Evolutionary conservation across 2,329 filamentous ascomycete genomes (phyloP), one percentile per base, ranked within the genome.

Genomic region (Calonectria pseudoturangicola): DNA sequence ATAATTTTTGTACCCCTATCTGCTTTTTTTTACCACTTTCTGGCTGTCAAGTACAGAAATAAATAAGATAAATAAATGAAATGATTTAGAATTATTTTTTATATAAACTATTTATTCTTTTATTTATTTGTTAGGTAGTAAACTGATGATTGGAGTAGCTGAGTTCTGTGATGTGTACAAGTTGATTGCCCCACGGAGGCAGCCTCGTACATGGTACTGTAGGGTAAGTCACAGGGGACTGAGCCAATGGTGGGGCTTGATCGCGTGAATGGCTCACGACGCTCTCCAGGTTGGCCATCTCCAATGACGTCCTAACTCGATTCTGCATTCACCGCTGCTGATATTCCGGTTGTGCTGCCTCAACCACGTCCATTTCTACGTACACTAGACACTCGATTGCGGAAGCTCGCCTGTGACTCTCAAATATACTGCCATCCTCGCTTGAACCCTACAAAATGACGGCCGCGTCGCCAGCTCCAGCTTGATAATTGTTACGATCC

Each of bases 401-500:
- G 13, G 36, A 41, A 41, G 4, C 21, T 28, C 36, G 36, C 9
- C 21, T 13, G 33, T 28, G 36, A 25, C 33, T 15, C 54, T 41
- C 13, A 12, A 16, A 60, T 60, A 60, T 15, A 39, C 36, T 7
- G 45, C 43, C 39, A 28, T 4, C 2, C 39, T 36, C 64, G 48
- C n/a, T 10, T 45, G 18, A 43, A 56, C 50, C 56, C 69, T 74
- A 48, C 78, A 80, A 79, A 65, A 80, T 80, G 78, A 80, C 70
- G 71, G 74, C 73, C 69, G 73, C 70, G 66, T 75, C 71, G 68
- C 73, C 62, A 70, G 66, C 67, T 45, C 73, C 66, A 66, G 73
- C 75, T 71, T 75, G 74, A 79, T 80, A 80, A 77, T 78, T 74
- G 73, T 72, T 56, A 76, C 76, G 48, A 77, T 74, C 69, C 66